Conservation (phyloP, 2,329 filamentous ascomycete species). For the Colletotrichum destructivum region DNA sequence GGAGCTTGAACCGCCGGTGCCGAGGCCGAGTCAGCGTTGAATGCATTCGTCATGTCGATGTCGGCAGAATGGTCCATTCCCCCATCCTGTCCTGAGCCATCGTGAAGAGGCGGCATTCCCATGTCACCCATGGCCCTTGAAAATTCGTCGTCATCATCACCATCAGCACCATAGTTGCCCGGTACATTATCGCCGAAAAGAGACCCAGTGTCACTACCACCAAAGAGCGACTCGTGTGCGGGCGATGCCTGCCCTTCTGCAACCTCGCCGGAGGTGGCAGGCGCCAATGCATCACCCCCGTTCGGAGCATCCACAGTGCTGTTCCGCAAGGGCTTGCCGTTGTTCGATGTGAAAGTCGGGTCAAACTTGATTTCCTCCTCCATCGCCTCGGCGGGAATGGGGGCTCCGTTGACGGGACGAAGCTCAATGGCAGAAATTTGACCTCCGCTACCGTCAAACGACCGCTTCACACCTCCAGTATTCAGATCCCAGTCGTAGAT, state of each 20-base stretch:
- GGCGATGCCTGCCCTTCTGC: conserved; percentile 77
- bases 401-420: conserved; percentile 81
- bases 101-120: conserved; percentile 52
- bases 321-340: conserved; percentile 72
- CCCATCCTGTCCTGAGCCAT: conserved; percentile 57
- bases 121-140: conserved; percentile 77
- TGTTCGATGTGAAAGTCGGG: conserved; percentile 82
- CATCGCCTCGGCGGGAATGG: conserved; percentile 80
- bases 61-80: conserved; percentile 57
- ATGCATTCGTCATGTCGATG: conserved; percentile 57
- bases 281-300: conserved; percentile 14
- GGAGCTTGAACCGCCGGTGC: conserved; percentile 48
- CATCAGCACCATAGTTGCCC: conserved; percentile 72
- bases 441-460: conserved; percentile 82
- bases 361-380: conserved; percentile 72
- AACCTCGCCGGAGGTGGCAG: conserved; percentile 55
- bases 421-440: conserved; percentile 93
- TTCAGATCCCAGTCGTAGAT: conserved; percentile 97
- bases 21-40: conserved; percentile 48
- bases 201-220: conserved; percentile 83
- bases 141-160: conserved; percentile 88
- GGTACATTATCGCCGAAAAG: conserved; percentile 85
- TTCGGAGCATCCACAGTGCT: conserved; percentile 55
- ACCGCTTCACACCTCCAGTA: conserved; percentile 81
- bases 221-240: conserved; percentile 85